Evolutionary conservation across 805 yeast genomes (phyloP), one percentile per base, ranked within the genome.

Genomic region (Candida andamanensis): DNA sequence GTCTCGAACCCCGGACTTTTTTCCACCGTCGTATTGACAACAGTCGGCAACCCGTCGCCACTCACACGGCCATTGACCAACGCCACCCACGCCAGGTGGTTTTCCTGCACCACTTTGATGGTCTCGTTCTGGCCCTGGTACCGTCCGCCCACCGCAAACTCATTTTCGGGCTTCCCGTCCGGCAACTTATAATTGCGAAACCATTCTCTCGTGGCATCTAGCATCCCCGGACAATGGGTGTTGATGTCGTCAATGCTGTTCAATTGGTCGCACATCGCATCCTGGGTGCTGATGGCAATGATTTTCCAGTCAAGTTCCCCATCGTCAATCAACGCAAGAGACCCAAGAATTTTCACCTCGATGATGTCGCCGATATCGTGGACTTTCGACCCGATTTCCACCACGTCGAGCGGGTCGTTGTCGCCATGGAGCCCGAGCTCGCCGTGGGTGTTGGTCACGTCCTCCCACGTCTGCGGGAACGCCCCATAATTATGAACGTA

Each of bases 111-210:
- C 46, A 89, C 76, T 45, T 83, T 86, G 48, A 84, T 72, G 38
- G 98, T 95, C 56, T 89, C 87, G 52, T 76, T 71, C 69, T 76
- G 84, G 74, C 79, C 78, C 66, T 84, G 84, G 71, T 86, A 85
- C 59, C 84, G 86, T 45, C 96, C 98, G 40, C 85, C 74, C 78
- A 86, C 87, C n/a, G 97, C 97, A 60, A 92, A 90, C 64, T 82
- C 83, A 67, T 92, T 92, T 65, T 78, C 85, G 51, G 95, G 95
- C 74, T 92, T 92, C 41, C 97, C 98, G 60, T 90, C 98, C 34
- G 98, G 97, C 48, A 87, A 75, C 67, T 92, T 92, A 79, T 92
- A 92, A 64, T 89, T 87, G 61, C 94, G 83, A 79, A 92, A 92
- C 98, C 98, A 92, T 66, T 85, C 95, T 62, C 87, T 80, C 37